Evolutionary conservation across 78 protist species (phyloP).

Genomic region (Creolimax fragrantissima): DNA sequence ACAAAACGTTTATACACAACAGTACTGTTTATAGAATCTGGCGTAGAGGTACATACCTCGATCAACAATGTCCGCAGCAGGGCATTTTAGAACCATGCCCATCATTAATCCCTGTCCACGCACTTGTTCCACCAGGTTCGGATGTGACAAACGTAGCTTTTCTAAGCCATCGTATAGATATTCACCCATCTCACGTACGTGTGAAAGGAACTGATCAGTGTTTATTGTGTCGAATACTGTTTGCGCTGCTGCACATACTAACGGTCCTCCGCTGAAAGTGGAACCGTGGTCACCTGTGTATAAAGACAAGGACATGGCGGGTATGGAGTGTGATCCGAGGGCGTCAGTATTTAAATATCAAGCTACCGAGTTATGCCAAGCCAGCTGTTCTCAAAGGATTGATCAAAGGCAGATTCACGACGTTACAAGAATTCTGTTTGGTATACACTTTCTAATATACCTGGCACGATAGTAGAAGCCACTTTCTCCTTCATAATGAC

Average conservation of each 20-base stretch:
- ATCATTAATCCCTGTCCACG: slow-evolving; percentile 46
- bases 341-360: background rate
- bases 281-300: slow-evolving; percentile 72
- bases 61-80: background rate
- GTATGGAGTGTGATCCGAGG: background rate
- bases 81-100: slow-evolving; percentile 20
- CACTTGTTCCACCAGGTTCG: slow-evolving; percentile 16
- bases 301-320: background rate
- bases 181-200: slow-evolving; percentile 30
- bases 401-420: background rate
- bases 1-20: background rate
- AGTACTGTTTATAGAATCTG: too few species aligned
- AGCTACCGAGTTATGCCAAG: background rate
- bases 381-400: background rate
- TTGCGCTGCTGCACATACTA: slow-evolving; percentile 39
- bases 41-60: background rate
- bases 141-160: background rate
- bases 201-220: slow-evolving; percentile 16
- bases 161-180: background rate
- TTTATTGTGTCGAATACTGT: slow-evolving; percentile 35
- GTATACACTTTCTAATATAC: too few species aligned
- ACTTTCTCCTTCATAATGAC: slow-evolving; percentile 43
- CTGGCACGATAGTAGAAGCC: background rate
- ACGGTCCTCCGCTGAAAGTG: slow-evolving; percentile 75
- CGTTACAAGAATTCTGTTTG: too few species aligned